Percentiles rank a stretch among this genome's conserved stretches.
Conservation (phyloP, 2,329 filamentous ascomycete genomes). For the Monascus ruber region DNA sequence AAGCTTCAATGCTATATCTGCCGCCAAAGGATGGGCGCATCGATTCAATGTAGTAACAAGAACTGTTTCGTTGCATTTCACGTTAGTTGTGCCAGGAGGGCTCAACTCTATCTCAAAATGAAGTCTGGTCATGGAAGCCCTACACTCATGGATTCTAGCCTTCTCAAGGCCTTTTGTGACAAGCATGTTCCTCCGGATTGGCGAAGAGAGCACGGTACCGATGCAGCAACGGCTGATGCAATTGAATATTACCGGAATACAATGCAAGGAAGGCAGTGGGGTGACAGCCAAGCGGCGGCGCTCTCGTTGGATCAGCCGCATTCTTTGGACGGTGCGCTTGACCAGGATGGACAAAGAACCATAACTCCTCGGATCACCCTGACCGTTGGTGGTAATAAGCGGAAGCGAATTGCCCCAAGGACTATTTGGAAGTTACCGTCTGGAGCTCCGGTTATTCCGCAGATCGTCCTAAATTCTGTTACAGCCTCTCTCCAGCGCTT, state of each 20-base stretch:
- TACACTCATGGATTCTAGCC: constrained; percentile 65
- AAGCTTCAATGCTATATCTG: constrained; percentile 93
- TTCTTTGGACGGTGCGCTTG: constrained; percentile 43
- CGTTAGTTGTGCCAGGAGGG: constrained; percentile 84
- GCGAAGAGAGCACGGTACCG: constrained; percentile 72
- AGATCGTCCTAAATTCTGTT: constrained; percentile 75
- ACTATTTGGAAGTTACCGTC: constrained; percentile 85
- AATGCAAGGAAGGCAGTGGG: constrained; percentile 86
- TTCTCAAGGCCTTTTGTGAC: constrained; percentile 91
- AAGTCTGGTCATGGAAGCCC: constrained; percentile 76
- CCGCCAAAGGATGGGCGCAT: constrained; percentile 93
- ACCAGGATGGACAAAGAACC: constrained; percentile 30
- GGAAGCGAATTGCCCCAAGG: constrained; percentile 48
- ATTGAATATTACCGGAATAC: constrained; percentile 81
- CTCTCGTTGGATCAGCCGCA: constrained; percentile 67
- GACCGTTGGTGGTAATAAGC: constrained; percentile 46
- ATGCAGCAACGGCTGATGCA: constrained; percentile 66
- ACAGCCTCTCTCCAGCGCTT: constrained; percentile 76
- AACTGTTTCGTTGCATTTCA: constrained; percentile 95
- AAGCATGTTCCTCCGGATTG: constrained; percentile 88
- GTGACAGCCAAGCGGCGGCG: constrained; percentile 75
- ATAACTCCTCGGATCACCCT: constrained; percentile 41
- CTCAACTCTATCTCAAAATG: constrained; percentile 87
- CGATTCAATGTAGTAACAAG: constrained; percentile 97
- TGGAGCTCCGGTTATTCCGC: constrained; percentile 85